Evolutionary conservation across 257 asterid species (phyloP), one percentile per base, ranked within the genome.

Genomic region (Lantana camara): DNA sequence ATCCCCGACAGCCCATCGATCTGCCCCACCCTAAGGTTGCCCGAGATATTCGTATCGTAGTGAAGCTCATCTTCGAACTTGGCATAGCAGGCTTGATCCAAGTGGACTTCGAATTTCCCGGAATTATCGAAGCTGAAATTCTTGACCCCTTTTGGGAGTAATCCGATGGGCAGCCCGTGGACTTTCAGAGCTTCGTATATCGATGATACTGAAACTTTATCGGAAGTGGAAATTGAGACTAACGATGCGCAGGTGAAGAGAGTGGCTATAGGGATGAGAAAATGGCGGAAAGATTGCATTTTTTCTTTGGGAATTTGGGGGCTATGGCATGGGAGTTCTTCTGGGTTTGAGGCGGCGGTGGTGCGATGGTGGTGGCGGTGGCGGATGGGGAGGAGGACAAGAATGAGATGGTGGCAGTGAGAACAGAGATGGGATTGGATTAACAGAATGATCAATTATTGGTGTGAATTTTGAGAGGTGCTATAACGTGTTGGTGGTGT

Each of bases 31-130:
- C 69, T 69, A 5, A 94, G 64, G 7, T 44, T 82, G 41, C 99
- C 99, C 5, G 95, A 82, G 9, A 94, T 80, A 42, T 79, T 73
- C 66, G 16, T 78, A 16, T 84, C 92, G 73, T 90, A 94, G 78
- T 85, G 97, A 13, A 94, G 64, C 66, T 85, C 96, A 47, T 78
- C 76, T 71, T 90, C 99, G 76, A 90, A 94, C 84, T 85, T 88
- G 53, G 99, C 87, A 71, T 80, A 79, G 80, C 99, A 94, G 17
- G 94, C 85, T 64, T 71, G 89, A 71, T 90, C 96, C 79, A 90
- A 69, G 65, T 84, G 79, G 5, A 82, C 95, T 52, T 81, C 79
- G 72, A 94, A 86, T 15, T 74, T 81, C 2, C 97, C 99, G 4
- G 92, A 78, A 53, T 47, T 56, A 2, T 90, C 95, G 8, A 82